Evolutionary conservation across 73 alveolate species (phyloP).

Genomic region (Paramecium primaurelia): DNA sequence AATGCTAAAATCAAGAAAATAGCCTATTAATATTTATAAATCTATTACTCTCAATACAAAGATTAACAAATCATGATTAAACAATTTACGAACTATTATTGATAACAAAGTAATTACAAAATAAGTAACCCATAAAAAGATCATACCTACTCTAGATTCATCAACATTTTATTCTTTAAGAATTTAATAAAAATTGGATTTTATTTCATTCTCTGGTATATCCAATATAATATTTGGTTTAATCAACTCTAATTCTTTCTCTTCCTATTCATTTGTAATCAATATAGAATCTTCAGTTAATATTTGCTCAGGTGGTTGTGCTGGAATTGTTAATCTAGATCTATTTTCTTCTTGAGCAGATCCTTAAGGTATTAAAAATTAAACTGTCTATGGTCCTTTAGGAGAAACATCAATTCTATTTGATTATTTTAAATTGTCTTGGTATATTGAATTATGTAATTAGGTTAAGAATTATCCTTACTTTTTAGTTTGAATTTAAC

Average conservation of each 20-base stretch:
- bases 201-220: neutral
- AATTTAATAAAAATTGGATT: neutral
- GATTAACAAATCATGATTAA: neutral
- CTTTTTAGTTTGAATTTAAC: neutral
- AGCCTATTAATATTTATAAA: neutral
- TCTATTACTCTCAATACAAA: neutral
- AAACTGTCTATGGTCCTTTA: neutral
- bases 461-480: neutral
- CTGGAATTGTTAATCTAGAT: neutral
- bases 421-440: neutral
- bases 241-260: neutral
- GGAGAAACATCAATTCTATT: neutral
- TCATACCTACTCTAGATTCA: neutral
- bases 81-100: neutral
- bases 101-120: neutral
- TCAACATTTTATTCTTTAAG: conserved; percentile 12
- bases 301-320: neutral
- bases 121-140: conserved; percentile 37
- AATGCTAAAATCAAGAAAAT: neutral
- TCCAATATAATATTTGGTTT: neutral
- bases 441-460: neutral
- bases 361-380: neutral
- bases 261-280: neutral
- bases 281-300: neutral
- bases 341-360: neutral